Evolutionary conservation across 306 rosid species (phyloP).

Genomic region (Hippophae tibetana): DNA sequence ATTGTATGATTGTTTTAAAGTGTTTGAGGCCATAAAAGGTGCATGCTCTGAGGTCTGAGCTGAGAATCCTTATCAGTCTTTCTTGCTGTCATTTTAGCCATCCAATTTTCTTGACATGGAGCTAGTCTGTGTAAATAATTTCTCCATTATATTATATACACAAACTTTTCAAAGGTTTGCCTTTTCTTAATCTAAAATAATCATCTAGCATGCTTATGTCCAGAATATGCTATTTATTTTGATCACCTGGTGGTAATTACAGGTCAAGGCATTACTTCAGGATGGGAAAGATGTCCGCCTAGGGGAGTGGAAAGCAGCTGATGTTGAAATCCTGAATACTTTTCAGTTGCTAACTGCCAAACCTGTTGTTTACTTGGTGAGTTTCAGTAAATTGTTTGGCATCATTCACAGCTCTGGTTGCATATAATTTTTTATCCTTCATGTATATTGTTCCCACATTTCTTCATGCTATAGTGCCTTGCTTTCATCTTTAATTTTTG

Average conservation of each 20-base stretch:
- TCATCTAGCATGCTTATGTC: neutral
- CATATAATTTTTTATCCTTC: neutral
- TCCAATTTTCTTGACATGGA: neutral
- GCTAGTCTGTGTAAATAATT: neutral
- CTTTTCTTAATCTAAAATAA: neutral
- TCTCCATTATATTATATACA: neutral
- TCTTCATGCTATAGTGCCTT: neutral
- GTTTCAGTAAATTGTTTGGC: neutral
- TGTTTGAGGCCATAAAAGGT: too few species aligned
- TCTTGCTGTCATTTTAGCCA: neutral
- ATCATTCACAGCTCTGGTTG: neutral
- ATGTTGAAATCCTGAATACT: constrained; percentile 73
- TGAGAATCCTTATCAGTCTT: neutral
- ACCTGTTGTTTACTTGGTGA: constrained; percentile 91
- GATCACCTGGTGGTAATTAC: constrained; percentile 21
- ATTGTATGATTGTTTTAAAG: too few species aligned
- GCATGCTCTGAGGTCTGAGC: neutral
- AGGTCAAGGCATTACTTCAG: constrained; percentile 69
- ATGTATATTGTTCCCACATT: neutral
- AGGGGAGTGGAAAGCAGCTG: constrained; percentile 98
- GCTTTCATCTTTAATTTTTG: neutral
- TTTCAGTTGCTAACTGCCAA: constrained; percentile 95
- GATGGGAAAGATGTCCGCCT: constrained; percentile 92
- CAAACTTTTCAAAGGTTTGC: too few species aligned
- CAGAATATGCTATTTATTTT: constrained; percentile 9